phyloP scores from a whole-genome alignment of 805 yeast genomes.

The Danielia oregonensis region DNA sequence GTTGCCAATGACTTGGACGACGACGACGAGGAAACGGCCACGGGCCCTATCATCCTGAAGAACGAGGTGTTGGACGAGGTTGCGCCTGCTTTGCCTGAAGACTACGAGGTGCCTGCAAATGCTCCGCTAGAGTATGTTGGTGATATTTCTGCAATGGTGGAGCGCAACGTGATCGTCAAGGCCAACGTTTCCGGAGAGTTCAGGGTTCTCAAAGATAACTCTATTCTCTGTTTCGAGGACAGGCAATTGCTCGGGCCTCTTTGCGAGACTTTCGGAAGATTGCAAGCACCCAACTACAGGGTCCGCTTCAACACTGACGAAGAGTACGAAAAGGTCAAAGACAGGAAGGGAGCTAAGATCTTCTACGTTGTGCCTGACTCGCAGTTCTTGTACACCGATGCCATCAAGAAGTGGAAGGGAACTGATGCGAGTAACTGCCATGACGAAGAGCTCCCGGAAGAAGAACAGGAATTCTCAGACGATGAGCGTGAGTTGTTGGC shows the following conservation, averaged over 20 bases:
- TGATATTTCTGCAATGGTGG: slow-evolving; percentile 61
- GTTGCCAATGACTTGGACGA: slow-evolving; percentile 24
- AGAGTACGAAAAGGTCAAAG: slow-evolving; percentile 44
- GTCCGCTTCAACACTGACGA: slow-evolving; percentile 59
- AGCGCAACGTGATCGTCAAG: slow-evolving; percentile 64
- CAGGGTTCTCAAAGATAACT: slow-evolving; percentile 74
- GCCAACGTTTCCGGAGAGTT: slow-evolving; percentile 81
- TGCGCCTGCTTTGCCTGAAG: slow-evolving; percentile 66
- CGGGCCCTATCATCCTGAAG: slow-evolving; percentile 72
- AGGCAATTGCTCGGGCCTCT: slow-evolving; percentile 68
- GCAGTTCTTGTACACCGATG: slow-evolving; percentile 71
- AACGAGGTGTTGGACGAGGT: slow-evolving; percentile 71
- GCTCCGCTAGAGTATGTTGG: slow-evolving; percentile 77
- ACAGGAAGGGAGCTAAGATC: slow-evolving; percentile 52
- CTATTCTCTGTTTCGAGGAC: slow-evolving; percentile 75
- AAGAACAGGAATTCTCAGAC: slow-evolving; percentile 92
- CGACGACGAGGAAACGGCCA: slow-evolving; percentile 41
- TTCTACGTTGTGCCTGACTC: slow-evolving; percentile 80
- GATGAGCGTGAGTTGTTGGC: slow-evolving; percentile 82
- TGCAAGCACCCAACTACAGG: slow-evolving; percentile 77
- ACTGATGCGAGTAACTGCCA: slow-evolving; percentile 93
- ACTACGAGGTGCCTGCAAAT: slow-evolving; percentile 51
- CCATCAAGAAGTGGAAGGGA: slow-evolving; percentile 69
- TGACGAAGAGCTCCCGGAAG: slow-evolving; percentile 91
- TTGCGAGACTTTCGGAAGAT: slow-evolving; percentile 86